Conservation (phyloP, 352 stramenopile species). For the Plasmopara muralis region DNA sequence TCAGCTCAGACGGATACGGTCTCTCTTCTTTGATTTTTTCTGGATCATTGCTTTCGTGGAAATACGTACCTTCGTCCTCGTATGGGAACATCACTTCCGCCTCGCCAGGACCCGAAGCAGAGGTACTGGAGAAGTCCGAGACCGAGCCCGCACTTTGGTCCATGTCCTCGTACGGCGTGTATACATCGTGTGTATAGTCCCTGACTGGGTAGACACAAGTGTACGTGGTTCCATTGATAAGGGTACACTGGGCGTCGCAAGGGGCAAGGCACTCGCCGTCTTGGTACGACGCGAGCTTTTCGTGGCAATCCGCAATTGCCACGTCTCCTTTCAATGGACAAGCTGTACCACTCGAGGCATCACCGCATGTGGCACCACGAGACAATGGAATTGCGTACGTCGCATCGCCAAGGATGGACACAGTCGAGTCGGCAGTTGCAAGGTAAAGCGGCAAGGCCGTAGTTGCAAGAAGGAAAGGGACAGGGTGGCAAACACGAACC, state of each 20-base stretch:
- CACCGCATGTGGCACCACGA: slow-evolving; percentile 18
- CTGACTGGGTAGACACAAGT: slow-evolving; percentile 21
- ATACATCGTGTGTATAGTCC: neutral
- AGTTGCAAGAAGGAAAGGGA: slow-evolving; percentile 13
- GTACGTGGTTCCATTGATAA: slow-evolving; percentile 28
- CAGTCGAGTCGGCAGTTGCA: slow-evolving; percentile 11
- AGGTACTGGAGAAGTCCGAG: slow-evolving; percentile 6
- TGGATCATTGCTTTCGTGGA: slow-evolving; percentile 7
- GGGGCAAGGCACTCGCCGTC: slow-evolving; percentile 23
- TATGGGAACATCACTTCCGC: slow-evolving; percentile 17
- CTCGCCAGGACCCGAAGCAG: slow-evolving; percentile 9
- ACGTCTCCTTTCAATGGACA: slow-evolving; percentile 28
- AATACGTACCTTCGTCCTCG: slow-evolving; percentile 15
- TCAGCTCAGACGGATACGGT: slow-evolving; percentile 6
- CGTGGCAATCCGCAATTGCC: slow-evolving; percentile 19
- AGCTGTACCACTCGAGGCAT: slow-evolving; percentile 15
- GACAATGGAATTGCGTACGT: slow-evolving; percentile 26
- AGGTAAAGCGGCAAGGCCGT: slow-evolving; percentile 11
- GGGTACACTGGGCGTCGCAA: slow-evolving; percentile 31
- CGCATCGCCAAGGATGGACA: slow-evolving; percentile 37
- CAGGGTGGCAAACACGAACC: slow-evolving; percentile 24
- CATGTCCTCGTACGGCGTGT: neutral
- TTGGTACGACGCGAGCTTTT: slow-evolving; percentile 35
- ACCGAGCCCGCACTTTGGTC: slow-evolving; percentile 5
- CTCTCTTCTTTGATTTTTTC: slow-evolving; percentile 3